Base-by-base conservation (phyloP, 352 stramenopile species). In the Phytophthora cryptogea region DNA sequence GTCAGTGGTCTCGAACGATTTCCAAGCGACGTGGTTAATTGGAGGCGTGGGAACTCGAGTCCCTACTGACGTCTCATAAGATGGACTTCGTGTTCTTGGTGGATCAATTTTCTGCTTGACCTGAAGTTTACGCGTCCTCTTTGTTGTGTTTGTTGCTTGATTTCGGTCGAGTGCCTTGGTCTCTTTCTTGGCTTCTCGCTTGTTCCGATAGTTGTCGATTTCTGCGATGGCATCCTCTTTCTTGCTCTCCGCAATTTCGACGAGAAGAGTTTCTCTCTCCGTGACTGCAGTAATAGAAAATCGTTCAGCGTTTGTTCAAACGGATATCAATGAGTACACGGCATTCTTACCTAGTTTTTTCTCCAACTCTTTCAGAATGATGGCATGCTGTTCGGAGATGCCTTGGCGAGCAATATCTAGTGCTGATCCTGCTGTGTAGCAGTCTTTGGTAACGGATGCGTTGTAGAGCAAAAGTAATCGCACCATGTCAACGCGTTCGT, bases 361-460 rank as follows among this genome's bases (percentile, higher is more conserved):
- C 56, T 88, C 68, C 10, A 89, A 58, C 14, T 70, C 39, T 8
- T 75, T 54, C 2, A 74, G 14, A 55, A 89, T 78, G 26, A 72
- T 64, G 8, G 47, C 42, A 16, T 89, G 75, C 0, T 42, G 54
- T 28, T 69, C 68, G 1, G 67, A 73, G n/a, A 70, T 54, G 1
- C 60, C 66, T 13, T 44, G 54, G 35, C 70, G 51, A 2, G 77
- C 71, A 30, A 83, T 75, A 27, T 83, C 68, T 5, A 88, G 48
- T 0, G 76, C 76, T 2, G 76, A 88, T 27, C 80, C 79, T 2
- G 43, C 17, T 2, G 78, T 84, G 30, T 72, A 79, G 50, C 66
- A 76, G 48, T 87, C 78, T 41, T 74, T 76, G 3, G 57, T 68
- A 8, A 86, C 74, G 0, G 80, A 87, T 10, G 71, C 58, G 8